A percentile compares a stretch with the other conserved stretches of the same genome.
These are phyloP conservation scores for Populus nigra DNA, from an alignment of 345 rosid genomes.

Conservation along the genomic window DNA sequence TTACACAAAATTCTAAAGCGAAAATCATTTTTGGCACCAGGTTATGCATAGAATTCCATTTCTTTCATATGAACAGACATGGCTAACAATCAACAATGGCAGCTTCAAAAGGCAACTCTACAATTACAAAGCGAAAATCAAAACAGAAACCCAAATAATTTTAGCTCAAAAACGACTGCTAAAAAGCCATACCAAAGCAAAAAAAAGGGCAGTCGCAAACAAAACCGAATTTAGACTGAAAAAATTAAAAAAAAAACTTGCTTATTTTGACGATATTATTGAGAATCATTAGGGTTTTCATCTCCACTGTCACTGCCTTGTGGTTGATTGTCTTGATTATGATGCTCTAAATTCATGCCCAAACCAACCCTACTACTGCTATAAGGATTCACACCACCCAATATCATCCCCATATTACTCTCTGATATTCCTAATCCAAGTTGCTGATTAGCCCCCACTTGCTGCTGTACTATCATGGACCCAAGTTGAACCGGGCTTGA, in stretches of 20 bases:
- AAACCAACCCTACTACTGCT: slow-evolving; percentile 38
- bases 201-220: not conserved
- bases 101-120: not conserved
- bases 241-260: not conserved
- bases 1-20: too few relatives aligned
- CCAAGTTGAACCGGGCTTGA: slow-evolving; percentile 54
- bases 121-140: not conserved
- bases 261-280: slow-evolving; percentile 13
- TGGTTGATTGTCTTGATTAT: slow-evolving; percentile 37
- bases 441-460: slow-evolving; percentile 52
- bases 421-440: slow-evolving; percentile 57
- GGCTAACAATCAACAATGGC: slow-evolving; percentile 6
- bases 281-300: slow-evolving; percentile 44
- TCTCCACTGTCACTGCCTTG: slow-evolving; percentile 49
- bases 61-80: not conserved
- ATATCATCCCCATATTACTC: slow-evolving; percentile 44
- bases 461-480: slow-evolving; percentile 66
- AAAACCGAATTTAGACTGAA: not conserved
- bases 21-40: not conserved
- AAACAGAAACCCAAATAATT: not conserved
- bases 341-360: slow-evolving; percentile 61
- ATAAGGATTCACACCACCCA: slow-evolving; percentile 30
- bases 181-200: not conserved
- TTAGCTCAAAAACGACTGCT: not conserved
- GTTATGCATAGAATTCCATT: not conserved